A percentile compares a stretch with the other conserved stretches of the same genome.
Conservation (phyloP, 2,329 filamentous ascomycete species). For the Ceratocystis harringtonii region DNA sequence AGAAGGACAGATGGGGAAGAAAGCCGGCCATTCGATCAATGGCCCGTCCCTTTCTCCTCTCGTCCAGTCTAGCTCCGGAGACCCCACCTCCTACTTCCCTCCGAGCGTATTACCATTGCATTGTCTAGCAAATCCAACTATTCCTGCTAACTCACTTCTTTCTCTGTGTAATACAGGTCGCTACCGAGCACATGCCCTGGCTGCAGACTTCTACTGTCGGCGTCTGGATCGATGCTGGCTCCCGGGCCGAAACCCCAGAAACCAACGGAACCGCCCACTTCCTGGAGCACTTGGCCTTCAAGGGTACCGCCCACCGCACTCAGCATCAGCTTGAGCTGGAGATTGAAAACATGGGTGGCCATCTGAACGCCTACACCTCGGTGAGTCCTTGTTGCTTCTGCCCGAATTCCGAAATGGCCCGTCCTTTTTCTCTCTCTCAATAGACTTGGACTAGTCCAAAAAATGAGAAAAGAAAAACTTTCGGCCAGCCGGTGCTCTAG, state of each 20-base stretch:
- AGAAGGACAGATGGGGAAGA: too few relatives aligned
- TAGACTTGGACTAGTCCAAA: neutral
- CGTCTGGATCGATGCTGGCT: slow-evolving; percentile 98
- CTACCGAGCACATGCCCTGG: slow-evolving; percentile 94
- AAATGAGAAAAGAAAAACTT: neutral
- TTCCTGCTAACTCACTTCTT: slow-evolving; percentile 3
- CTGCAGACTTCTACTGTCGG: slow-evolving; percentile 96
- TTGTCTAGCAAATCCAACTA: neutral
- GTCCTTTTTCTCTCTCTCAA: neutral
- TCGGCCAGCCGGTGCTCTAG: neutral
- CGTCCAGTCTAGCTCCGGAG: too few relatives aligned
- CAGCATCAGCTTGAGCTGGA: slow-evolving; percentile 98
- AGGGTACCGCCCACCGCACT: slow-evolving; percentile 88
- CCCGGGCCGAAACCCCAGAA: slow-evolving; percentile 92
- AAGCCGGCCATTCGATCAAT: too few relatives aligned
- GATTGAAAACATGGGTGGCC: slow-evolving; percentile 99
- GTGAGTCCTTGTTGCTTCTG: slow-evolving; percentile 40
- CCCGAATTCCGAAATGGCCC: neutral
- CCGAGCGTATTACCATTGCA: neutral
- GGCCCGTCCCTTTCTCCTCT: neutral
- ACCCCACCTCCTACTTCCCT: neutral
- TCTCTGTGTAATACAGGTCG: slow-evolving; percentile 47
- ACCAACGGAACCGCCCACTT: slow-evolving; percentile 99
- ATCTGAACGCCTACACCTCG: slow-evolving; percentile 98
- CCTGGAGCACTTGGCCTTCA: slow-evolving; percentile 98